Conservation (phyloP, 176 grass and related monocot species). For the Raddia distichophylla region DNA sequence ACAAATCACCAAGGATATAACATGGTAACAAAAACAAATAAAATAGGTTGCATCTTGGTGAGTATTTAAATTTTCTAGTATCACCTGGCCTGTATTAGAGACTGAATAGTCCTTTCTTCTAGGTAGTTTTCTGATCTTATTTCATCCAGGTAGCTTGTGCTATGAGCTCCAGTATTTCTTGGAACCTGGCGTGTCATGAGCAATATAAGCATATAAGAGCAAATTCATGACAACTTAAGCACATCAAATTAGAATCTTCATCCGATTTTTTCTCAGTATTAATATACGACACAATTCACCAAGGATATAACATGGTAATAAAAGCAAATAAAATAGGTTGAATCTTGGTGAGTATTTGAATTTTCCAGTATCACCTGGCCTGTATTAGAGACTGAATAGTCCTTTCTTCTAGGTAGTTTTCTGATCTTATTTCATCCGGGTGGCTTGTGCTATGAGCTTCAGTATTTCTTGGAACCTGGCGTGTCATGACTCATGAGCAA, state of each 20-base stretch:
- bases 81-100: conserved; percentile 42
- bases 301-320: too few species aligned
- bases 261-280: conserved; percentile 56
- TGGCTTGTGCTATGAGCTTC: not conserved
- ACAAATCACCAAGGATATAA: too few species aligned
- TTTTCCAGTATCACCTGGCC: conserved; percentile 33
- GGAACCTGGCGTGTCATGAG: conserved; percentile 22
- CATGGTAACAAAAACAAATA: not conserved
- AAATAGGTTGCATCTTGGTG: not conserved
- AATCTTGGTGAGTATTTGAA: not conserved
- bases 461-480: conserved; percentile 12
- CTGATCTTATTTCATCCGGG: conserved; percentile 11
- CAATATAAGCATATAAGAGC: not conserved
- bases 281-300: not conserved
- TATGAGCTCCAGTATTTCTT: not conserved
- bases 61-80: not conserved
- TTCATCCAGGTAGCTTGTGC: not conserved
- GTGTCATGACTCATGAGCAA: conserved; percentile 5
- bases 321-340: not conserved
- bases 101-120: conserved; percentile 42
- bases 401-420: conserved; percentile 44
- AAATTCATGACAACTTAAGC: conserved; percentile 43
- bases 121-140: conserved; percentile 34
- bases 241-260: conserved; percentile 34
- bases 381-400: conserved; percentile 33